These are phyloP conservation scores for Paracamarosporium sp. DNA, from an alignment of 2,329 filamentous ascomycete genomes.

Conservation along the genomic window DNA sequence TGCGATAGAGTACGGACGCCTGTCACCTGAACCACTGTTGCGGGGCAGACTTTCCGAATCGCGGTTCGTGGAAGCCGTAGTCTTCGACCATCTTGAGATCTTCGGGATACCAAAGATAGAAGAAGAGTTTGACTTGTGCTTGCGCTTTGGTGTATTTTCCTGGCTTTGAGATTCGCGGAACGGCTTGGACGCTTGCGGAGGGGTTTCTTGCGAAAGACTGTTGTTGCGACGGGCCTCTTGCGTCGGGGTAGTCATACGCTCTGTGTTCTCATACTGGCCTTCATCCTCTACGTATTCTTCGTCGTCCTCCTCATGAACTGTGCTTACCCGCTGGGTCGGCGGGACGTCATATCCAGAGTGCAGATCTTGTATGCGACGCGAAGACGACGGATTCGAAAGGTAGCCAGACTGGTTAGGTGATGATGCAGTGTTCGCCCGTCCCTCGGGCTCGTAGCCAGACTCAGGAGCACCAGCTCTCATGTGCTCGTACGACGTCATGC, in stretches of 20 bases:
- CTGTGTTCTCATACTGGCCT: constrained; percentile 65
- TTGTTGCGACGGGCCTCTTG: constrained; percentile 55
- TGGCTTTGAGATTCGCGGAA: constrained; percentile 64
- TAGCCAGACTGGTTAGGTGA: constrained; percentile 79
- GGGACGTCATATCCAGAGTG: constrained; percentile 61
- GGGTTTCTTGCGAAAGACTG: constrained; percentile 51
- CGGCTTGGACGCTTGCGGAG: constrained; percentile 58
- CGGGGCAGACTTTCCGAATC: constrained; percentile 70
- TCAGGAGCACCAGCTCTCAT: constrained; percentile 68
- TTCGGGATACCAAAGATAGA: constrained; percentile 78
- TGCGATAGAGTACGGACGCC: constrained; percentile 67
- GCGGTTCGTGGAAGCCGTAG: constrained; percentile 83
- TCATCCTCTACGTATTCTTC: constrained; percentile 74
- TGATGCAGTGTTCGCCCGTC: constrained; percentile 76
- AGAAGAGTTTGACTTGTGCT: constrained; percentile 86
- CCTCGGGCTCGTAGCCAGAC: constrained; percentile 82
- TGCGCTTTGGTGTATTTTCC: constrained; percentile 82
- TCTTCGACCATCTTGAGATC: constrained; percentile 97
- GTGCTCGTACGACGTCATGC: constrained; percentile 73
- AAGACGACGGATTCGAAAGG: constrained; percentile 65
- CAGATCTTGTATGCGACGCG: constrained; percentile 53
- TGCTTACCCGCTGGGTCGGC: constrained; percentile 83
- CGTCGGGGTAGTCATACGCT: constrained; percentile 67
- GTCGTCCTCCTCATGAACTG: constrained; percentile 80
- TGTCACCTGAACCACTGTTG: constrained; percentile 65